These are phyloP conservation scores for Corymbia citriodora DNA, from an alignment of 441 rosid species.

Conservation along the genomic window DNA sequence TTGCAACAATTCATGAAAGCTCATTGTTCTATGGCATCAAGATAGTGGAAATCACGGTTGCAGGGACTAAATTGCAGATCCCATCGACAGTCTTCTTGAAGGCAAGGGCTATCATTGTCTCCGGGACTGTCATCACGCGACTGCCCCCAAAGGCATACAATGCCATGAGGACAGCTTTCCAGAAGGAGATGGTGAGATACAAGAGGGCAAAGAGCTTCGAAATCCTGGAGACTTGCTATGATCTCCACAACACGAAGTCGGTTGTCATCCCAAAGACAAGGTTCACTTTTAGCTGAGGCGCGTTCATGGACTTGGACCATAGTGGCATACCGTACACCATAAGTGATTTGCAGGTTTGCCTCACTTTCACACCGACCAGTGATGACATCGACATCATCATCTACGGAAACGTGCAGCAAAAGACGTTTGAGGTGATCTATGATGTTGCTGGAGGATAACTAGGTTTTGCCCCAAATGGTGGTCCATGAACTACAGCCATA, in stretches of 20 bases:
- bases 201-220: background rate
- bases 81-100: constrained; percentile 29
- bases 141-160: constrained; percentile 42
- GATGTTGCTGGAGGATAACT: background rate
- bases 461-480: background rate
- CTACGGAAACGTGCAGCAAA: background rate
- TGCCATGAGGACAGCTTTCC: background rate
- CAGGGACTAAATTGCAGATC: constrained; percentile 33
- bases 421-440: background rate
- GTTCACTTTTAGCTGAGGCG: background rate
- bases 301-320: background rate
- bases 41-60: constrained; percentile 33
- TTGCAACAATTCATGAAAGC: background rate
- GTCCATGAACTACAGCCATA: background rate
- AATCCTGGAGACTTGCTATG: background rate
- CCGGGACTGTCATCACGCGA: constrained; percentile 48
- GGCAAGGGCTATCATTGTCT: constrained; percentile 39
- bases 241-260: background rate
- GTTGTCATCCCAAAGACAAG: background rate
- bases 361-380: fast-evolving
- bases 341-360: background rate
- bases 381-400: background rate
- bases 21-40: constrained; percentile 35
- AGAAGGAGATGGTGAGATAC: background rate
- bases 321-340: background rate